Conservation (phyloP, 768 basidiomycete genomes). For the Paxillus involutus region DNA sequence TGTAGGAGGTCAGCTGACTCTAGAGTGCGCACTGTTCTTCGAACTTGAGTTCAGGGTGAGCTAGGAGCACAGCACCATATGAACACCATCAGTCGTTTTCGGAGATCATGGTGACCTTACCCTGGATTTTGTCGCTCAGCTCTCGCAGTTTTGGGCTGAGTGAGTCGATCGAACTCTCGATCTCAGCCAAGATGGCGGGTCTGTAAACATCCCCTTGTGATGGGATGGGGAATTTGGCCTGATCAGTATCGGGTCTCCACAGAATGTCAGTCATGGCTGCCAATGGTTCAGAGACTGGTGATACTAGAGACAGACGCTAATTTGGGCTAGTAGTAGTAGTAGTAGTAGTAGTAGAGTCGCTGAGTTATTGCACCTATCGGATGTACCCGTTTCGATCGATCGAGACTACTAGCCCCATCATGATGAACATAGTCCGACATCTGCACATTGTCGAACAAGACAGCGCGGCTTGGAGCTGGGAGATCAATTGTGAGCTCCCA, state of each 20-base stretch:
- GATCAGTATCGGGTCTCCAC: conserved; percentile 42
- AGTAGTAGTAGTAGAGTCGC: no score
- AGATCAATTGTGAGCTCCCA: conserved; percentile 65
- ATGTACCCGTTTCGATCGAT: no score
- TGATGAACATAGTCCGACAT: conserved; percentile 47
- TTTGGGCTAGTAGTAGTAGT: no score
- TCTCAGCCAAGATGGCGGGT: conserved; percentile 59
- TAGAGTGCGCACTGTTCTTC: conserved; percentile 55
- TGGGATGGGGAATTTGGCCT: conserved; percentile 20
- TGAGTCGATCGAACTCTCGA: conserved; percentile 52
- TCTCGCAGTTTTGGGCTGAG: conserved; percentile 55
- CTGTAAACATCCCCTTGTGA: conserved; percentile 42
- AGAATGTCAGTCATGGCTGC: conserved; percentile 21
- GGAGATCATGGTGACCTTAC: conserved; percentile 31
- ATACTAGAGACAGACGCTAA: no score
- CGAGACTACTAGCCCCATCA: no score
- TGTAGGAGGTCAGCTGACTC: no score
- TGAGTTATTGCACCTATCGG: no score
- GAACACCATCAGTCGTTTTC: background rate
- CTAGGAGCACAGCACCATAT: conserved; percentile 33
- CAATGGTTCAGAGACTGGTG: background rate
- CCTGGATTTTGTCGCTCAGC: conserved; percentile 73
- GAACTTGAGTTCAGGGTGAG: conserved; percentile 67
- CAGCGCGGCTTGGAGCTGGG: conserved; percentile 75
- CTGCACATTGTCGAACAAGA: conserved; percentile 70